Evolutionary conservation across 225 moss, liverwort and hornwort genomes (phyloP).

Genomic region (Takakia lepidozioides): DNA sequence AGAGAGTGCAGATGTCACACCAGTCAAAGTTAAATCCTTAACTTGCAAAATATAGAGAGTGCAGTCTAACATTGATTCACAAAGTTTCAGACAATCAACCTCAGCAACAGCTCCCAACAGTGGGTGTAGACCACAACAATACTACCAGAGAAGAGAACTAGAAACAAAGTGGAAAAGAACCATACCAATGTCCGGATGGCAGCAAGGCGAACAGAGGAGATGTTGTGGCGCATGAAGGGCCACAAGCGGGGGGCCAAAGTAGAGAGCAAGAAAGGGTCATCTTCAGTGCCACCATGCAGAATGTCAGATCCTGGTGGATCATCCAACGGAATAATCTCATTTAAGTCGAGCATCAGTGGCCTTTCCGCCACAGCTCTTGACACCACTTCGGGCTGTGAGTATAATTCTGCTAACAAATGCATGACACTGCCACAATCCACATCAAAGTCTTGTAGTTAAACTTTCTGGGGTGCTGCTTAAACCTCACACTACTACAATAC

Average conservation of each 20-base stretch:
- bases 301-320: constrained; percentile 34
- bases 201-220: constrained; percentile 85
- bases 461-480: no score
- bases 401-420: constrained; percentile 86
- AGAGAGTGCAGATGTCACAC: no score
- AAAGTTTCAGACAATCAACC: no score
- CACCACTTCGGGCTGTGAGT: constrained; percentile 80
- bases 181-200: constrained; percentile 74
- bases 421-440: constrained; percentile 56
- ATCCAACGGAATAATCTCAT: constrained; percentile 59
- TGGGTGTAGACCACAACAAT: no score
- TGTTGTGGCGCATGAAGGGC: constrained; percentile 95
- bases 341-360: constrained; percentile 68
- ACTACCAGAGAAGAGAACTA: no score
- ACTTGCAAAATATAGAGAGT: no score
- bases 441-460: no score
- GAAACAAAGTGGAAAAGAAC: no score
- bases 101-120: no score
- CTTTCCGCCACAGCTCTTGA: constrained; percentile 54
- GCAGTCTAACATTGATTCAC: no score
- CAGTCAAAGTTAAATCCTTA: no score
- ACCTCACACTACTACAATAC: no score
- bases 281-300: constrained; percentile 29
- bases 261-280: constrained; percentile 74
- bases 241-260: constrained; percentile 81